Evolutionary conservation across 768 basidiomycete species (phyloP), one percentile per base, ranked within the genome.

Genomic region (Leccinum rimulosum): DNA sequence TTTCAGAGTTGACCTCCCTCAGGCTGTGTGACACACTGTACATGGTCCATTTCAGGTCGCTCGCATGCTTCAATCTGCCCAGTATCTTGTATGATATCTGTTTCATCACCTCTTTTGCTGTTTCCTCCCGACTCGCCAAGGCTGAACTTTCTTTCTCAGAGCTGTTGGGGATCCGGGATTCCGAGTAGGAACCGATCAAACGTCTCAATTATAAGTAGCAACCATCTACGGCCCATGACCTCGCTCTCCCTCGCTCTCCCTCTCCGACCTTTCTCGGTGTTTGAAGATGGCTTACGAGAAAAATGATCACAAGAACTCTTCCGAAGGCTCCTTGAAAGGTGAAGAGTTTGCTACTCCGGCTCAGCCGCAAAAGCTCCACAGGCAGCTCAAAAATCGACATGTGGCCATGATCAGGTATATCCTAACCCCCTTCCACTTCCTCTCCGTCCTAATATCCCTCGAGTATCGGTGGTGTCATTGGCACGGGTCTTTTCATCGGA

Each of bases 331-430:
- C 27, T 15, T 64, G 2, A 61, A 59, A 9, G 72, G 72, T 14
- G 57, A 67, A 30, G 72, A 72, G 35, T 60, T 57, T 2, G 27
- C 56, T 3, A 2, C 57, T 10, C 11, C 51, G 6, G 0, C 2
- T n/a, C 51, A 17, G 4, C 54, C 51, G 7, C 56, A 50, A 0
- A 60, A 19, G 48, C 81, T 87, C 43, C 74, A 80, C 10, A 80
- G 86, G 52, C 86, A 88, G 72, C 75, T 88, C 63, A 88, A 88
- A 71, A 90, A 88, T 67, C 79, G 90, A 17, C 91, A 91, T 69
- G 80, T 92, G 60, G 86, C 88, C 53, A 90, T 91, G 89, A 91
- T 91, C 64, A 89, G 88, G 87, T 79, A 53, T 45, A 73, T 10
- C 40, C 4, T 11, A 9, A 28, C 5, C 27, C 17, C 30, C 6